A percentile compares a stretch with the other conserved stretches of the same genome.
phyloP scores from a whole-genome alignment of 768 basidiomycete species.

The Tylopilus rubrobrunneus region DNA sequence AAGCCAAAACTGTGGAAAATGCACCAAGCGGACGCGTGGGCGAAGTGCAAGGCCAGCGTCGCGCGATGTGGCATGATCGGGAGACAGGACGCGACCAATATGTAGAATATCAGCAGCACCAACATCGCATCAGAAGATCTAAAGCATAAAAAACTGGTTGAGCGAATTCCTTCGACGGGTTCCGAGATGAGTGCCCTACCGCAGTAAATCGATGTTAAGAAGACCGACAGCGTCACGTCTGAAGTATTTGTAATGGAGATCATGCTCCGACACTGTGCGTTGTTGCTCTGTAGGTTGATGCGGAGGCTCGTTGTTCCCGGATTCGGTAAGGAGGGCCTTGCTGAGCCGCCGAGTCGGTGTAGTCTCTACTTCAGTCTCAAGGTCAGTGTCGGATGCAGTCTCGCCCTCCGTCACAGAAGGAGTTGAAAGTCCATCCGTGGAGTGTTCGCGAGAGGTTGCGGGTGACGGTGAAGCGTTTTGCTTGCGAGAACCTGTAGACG shows the following conservation, averaged over 20 bases:
- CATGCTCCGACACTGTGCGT: constrained; percentile 66
- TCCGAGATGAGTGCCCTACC: constrained; percentile 45
- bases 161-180: constrained; percentile 4
- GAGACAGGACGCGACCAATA: constrained; percentile 52
- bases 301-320: constrained; percentile 5
- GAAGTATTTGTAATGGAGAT: constrained; percentile 88
- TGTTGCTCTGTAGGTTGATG: neutral
- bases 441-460: constrained; percentile 18
- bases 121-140: constrained; percentile 87
- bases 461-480: constrained; percentile 9
- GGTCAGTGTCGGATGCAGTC: constrained; percentile 67
- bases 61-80: constrained; percentile 50
- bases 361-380: constrained; percentile 60
- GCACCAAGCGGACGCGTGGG: constrained; percentile 83
- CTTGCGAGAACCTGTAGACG: constrained; percentile 22
- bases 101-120: constrained; percentile 68
- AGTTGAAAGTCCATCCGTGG: constrained; percentile 41
- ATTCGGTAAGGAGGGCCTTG: neutral
- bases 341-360: constrained; percentile 8
- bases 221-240: constrained; percentile 80
- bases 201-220: constrained; percentile 76
- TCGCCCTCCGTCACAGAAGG: constrained; percentile 70
- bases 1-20: constrained; percentile 85
- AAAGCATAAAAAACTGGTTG: constrained; percentile 21
- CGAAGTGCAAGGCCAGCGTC: constrained; percentile 65